phyloP scores from a whole-genome alignment of 306 rosid genomes.

The Canavalia ensiformis region DNA sequence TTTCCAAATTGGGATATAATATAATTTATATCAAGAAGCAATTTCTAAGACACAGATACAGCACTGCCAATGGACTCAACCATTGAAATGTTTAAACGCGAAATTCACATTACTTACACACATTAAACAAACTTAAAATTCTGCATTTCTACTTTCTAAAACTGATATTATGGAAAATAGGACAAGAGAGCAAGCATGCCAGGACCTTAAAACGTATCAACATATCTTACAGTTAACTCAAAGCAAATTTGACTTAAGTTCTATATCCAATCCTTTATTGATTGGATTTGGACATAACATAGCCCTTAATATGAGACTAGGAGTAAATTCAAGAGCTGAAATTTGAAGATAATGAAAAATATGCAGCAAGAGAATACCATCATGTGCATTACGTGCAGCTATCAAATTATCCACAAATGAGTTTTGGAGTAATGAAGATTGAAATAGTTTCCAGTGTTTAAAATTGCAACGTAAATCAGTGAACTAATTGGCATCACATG shows the following conservation, averaged over 20 bases:
- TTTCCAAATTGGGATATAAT: neutral
- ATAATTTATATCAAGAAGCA: neutral
- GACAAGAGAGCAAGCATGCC: neutral
- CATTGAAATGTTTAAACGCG: neutral
- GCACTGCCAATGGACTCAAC: neutral
- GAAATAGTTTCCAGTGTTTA: neutral
- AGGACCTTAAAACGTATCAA: neutral
- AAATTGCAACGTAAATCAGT: neutral
- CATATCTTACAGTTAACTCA: neutral
- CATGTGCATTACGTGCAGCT: too few relatives aligned
- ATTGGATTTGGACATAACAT: neutral
- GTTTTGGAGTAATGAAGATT: neutral
- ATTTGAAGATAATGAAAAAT: neutral
- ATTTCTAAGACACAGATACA: neutral
- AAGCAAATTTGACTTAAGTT: neutral
- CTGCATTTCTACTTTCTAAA: neutral
- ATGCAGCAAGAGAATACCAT: too few relatives aligned
- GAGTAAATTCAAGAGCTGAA: conserved; percentile 22
- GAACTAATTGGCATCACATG: neutral
- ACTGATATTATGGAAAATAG: neutral
- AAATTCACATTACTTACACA: neutral
- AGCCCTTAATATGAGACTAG: neutral
- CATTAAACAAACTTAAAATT: neutral
- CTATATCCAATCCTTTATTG: neutral
- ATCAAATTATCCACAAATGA: neutral